Conservation (phyloP, 148 eudicot species). For the Pouteria glomerata region DNA sequence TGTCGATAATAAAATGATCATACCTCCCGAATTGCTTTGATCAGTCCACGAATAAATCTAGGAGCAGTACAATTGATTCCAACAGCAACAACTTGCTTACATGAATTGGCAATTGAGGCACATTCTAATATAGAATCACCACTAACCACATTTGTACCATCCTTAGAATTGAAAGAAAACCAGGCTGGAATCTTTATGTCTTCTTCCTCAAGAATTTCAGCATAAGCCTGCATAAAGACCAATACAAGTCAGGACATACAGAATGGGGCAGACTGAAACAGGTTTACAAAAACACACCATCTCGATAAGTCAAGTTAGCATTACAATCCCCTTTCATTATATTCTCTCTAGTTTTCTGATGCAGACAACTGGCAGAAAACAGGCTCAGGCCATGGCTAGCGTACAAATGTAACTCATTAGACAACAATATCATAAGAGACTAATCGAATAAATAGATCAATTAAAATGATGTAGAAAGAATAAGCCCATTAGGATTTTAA, state of each 20-base stretch:
- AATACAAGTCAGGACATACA: neutral
- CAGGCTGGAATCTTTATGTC: conserved; percentile 54
- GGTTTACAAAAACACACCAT: neutral
- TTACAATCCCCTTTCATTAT: too few relatives aligned
- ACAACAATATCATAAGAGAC: neutral
- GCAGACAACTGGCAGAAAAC: too few relatives aligned
- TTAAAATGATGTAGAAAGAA: too few relatives aligned
- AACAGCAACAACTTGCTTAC: conserved; percentile 51
- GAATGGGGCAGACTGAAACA: too few relatives aligned
- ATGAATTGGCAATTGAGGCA: conserved; percentile 46
- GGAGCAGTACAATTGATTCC: conserved; percentile 75
- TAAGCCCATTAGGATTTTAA: too few relatives aligned
- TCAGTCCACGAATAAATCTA: conserved; percentile 41
- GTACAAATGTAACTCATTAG: too few relatives aligned
- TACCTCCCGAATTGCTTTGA: conserved; percentile 47
- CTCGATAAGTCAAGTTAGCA: neutral
- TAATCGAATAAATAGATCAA: too few relatives aligned
- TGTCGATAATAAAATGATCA: neutral
- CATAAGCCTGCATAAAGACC: conserved; percentile 42
- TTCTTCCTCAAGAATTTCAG: conserved; percentile 67
- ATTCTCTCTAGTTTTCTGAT: too few relatives aligned
- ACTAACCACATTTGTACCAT: conserved; percentile 43
- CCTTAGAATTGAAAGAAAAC: conserved; percentile 57
- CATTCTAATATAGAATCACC: conserved; percentile 57
- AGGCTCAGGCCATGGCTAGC: too few relatives aligned